Evolutionary conservation across 495 filamentous ascomycete genomes (phyloP).

Genomic region (Chaetomium cochliodes): DNA sequence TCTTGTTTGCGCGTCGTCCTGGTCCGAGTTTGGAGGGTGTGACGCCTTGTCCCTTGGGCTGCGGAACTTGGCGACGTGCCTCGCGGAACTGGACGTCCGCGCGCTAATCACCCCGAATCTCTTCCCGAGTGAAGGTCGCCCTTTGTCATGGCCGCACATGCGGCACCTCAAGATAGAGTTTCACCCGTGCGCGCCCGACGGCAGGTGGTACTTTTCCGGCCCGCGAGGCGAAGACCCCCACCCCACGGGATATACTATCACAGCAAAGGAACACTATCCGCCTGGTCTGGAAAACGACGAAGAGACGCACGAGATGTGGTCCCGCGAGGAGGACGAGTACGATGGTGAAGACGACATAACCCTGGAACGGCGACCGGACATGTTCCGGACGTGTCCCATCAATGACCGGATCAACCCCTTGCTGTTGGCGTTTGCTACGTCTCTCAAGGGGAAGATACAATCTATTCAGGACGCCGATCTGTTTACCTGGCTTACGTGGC

Average conservation of each 20-base stretch:
- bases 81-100: constrained; percentile 11
- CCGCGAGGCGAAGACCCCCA: constrained; percentile 33
- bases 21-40: neutral
- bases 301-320: constrained; percentile 27
- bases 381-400: neutral
- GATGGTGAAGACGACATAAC: neutral
- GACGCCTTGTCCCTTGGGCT: constrained; percentile 14
- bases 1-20: constrained; percentile 9
- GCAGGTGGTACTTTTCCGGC: constrained; percentile 37
- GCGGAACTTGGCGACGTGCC: constrained; percentile 6
- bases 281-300: constrained; percentile 29
- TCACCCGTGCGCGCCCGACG: constrained; percentile 36
- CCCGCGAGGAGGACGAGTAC: constrained; percentile 30
- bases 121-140: constrained; percentile 28
- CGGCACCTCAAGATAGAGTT: constrained; percentile 35
- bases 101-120: constrained; percentile 31
- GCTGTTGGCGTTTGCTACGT: constrained; percentile 6
- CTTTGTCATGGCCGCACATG: constrained; percentile 28
- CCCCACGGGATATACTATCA: constrained; percentile 30
- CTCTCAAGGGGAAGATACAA: neutral
- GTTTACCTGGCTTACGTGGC: constrained; percentile 8
- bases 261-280: constrained; percentile 36
- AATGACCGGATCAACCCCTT: neutral
- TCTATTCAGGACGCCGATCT: neutral
- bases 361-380: neutral